These are phyloP conservation scores for Pichia sp. DNA, from an alignment of 1,139 yeast species.

Conservation along the genomic window DNA sequence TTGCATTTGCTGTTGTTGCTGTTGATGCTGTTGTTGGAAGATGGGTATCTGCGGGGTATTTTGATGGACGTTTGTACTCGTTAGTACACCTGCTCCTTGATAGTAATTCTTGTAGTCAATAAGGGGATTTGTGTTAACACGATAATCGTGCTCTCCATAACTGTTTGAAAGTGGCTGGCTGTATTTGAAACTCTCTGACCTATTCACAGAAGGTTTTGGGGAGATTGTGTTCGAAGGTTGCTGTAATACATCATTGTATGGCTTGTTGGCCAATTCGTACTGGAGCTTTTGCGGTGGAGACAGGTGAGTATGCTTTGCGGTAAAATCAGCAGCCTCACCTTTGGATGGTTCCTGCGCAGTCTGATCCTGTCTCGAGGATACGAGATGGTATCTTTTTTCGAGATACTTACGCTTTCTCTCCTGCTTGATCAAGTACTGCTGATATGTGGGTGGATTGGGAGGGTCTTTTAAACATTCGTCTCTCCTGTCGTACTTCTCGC, in stretches of 20 bases:
- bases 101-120: neutral
- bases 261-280: neutral
- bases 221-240: neutral
- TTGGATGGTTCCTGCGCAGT: neutral
- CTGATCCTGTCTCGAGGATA: neutral
- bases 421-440: constrained; percentile 22
- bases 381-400: constrained; percentile 5
- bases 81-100: too few species aligned
- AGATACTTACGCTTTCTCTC: constrained; percentile 19
- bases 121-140: neutral
- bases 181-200: neutral
- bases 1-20: neutral
- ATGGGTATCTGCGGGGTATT: neutral
- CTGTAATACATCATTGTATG: neutral
- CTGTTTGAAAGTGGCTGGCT: neutral
- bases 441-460: constrained; percentile 43
- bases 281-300: neutral
- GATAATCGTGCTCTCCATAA: neutral
- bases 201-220: neutral
- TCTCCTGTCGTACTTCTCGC: constrained; percentile 41
- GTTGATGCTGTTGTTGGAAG: neutral
- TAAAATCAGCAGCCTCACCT: neutral
- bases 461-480: constrained; percentile 38
- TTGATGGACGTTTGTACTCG: neutral
- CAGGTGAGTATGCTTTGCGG: neutral